Percentiles rank a stretch among this genome's conserved stretches.
These are phyloP conservation scores for Metschnikowia continentalis DNA, from an alignment of 805 yeast genomes.

Conservation along the genomic window DNA sequence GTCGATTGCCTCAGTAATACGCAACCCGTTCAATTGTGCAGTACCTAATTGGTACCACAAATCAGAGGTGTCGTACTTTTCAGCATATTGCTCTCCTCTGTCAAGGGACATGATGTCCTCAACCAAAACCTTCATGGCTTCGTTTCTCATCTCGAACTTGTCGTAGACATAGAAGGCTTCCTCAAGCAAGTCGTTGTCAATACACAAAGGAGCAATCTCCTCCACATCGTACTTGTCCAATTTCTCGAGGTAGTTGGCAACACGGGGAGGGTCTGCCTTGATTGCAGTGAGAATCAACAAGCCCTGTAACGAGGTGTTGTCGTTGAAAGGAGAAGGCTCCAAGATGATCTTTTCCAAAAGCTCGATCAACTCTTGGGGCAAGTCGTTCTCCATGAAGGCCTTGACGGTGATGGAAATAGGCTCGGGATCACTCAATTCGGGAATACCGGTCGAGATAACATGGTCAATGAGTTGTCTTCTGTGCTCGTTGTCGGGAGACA, in stretches of 20 bases:
- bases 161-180: constrained; percentile 93
- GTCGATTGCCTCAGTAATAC: constrained; percentile 86
- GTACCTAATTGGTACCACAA: constrained; percentile 94
- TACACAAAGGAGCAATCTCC: constrained; percentile 89
- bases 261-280: constrained; percentile 88
- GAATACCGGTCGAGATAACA: constrained; percentile 93
- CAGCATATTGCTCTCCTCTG: constrained; percentile 91
- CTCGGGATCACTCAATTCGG: constrained; percentile 88
- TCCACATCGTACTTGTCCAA: constrained; percentile 87
- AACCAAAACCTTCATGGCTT: constrained; percentile 86
- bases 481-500: constrained; percentile 71
- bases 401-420: constrained; percentile 91
- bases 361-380: constrained; percentile 91
- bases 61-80: constrained; percentile 77
- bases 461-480: constrained; percentile 91
- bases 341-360: constrained; percentile 91
- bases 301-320: constrained; percentile 93
- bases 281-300: constrained; percentile 89
- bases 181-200: constrained; percentile 82
- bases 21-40: constrained; percentile 91
- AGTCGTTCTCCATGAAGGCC: constrained; percentile 92
- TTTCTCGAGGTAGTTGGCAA: constrained; percentile 77
- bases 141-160: constrained; percentile 68
- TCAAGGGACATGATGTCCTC: constrained; percentile 93
- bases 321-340: constrained; percentile 96